Percentiles rank a stretch among this genome's conserved stretches.
Conservation (phyloP, 129 eudicot genomes). For the Smallanthus sonchifolius region DNA sequence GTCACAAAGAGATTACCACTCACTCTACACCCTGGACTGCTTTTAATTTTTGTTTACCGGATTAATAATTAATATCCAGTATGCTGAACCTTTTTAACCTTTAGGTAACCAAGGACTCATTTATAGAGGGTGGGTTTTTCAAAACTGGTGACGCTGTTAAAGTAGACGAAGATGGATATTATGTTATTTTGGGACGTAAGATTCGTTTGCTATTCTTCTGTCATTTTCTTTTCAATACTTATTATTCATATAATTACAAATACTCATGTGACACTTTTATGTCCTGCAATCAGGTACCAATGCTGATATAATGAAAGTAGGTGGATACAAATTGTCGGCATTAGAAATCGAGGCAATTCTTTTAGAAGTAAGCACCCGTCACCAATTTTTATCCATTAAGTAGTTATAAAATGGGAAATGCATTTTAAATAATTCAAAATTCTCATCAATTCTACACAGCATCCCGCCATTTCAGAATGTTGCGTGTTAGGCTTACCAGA, state of each 20-base stretch:
- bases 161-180: conserved; percentile 95
- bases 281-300: conserved; percentile 61
- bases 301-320: conserved; percentile 99
- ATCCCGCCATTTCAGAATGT: conserved; percentile 84
- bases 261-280: background rate
- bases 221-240: background rate
- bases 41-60: background rate
- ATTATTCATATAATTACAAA: background rate
- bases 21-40: background rate
- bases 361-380: conserved; percentile 56
- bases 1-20: background rate
- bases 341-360: conserved; percentile 95
- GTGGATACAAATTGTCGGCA: conserved; percentile 96
- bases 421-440: background rate
- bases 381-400: background rate
- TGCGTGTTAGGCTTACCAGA: conserved; percentile 94
- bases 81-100: conserved; percentile 10
- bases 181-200: conserved; percentile 95
- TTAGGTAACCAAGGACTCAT: conserved; percentile 87
- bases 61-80: background rate
- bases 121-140: conserved; percentile 75
- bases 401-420: background rate
- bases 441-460: conserved; percentile 47
- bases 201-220: background rate
- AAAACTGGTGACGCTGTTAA: conserved; percentile 94